Evolutionary conservation across 768 basidiomycete species (phyloP), one percentile per base, ranked within the genome.

Genomic region (Hydnum rufescens): DNA sequence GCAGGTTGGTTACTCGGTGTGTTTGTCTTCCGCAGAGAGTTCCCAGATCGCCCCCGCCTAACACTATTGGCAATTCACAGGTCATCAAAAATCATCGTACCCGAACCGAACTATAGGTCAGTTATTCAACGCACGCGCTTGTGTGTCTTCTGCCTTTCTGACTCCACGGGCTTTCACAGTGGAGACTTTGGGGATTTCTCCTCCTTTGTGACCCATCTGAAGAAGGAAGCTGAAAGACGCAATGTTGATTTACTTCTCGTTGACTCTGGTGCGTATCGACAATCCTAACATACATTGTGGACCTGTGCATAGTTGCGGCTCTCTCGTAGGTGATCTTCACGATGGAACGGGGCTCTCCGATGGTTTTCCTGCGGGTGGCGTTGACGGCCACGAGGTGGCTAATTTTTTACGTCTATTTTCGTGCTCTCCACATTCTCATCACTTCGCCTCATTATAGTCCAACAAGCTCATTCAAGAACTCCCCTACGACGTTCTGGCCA

Each of bases 131-230:
- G n/a, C n/a, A n/a, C n/a, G n/a, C n/a, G n/a, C n/a, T n/a, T n/a
- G n/a, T n/a, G n/a, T n/a, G n/a, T n/a, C n/a, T n/a, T n/a, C n/a
- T n/a, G n/a, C n/a, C n/a, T n/a, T n/a, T n/a, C n/a, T n/a, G n/a
- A n/a, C n/a, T n/a, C n/a, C n/a, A n/a, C n/a, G n/a, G n/a, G n/a
- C n/a, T n/a, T n/a, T n/a, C n/a, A 47, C 44, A 69, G 73, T 54
- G 77, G 75, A 13, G 76, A 78, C 59, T 70, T 78, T 26, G 88
- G 86, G n/a, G 84, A 87, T 58, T 82, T 90, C 61, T 71, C 80
- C 34, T 85, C 82, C n/a, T 95, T 92, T 57, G 80, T 86, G 13
- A 58, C 74, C 2, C 83, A 84, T 54, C 81, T 92, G 80, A 84
- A 88, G 66, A 60, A 72, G 32, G 68, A 80, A 42, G 87, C 89